Base-by-base conservation (phyloP, 305 asterid species). In the Fraxinus paxiana region DNA sequence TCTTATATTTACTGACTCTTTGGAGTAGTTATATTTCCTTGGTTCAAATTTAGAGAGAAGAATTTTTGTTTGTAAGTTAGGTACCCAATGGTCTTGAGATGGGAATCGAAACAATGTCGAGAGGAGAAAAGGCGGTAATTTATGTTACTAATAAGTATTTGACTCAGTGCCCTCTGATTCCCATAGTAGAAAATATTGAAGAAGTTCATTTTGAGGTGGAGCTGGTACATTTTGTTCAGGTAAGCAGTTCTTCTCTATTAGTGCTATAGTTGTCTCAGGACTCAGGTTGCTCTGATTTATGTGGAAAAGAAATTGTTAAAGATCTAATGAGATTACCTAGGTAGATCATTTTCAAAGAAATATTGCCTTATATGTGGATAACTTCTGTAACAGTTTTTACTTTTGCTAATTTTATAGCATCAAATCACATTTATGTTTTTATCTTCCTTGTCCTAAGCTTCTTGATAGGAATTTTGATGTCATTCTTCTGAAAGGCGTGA, bases 51-150 rank as follows among this genome's bases (percentile, higher is more conserved):
- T 67, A 46, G 54, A 69, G 83, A 75, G n/a, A 72, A 48, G 22
- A 78, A 80, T 30, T 85, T 0, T 37, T 46, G 30, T 87, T 74
- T 82, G 67, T 85, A 81, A 80, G 37, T 13, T 80, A 96, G 99
- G 90, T 94, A 77, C 97, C 99, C 59, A 87, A 91, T 84, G 99
- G 98, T 82, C 98, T 96, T 80, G 98, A 96, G 90, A 93, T 96
- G 94, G 99, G 97, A 84, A 92, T 92, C 28, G 93, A 94, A 80
- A 89, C 96, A 75, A 96, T 94, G 99, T 81, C 98, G 77, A 89
- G 92, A 73, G 94, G 97, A 86, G 98, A 96, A 84, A 96, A 92
- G 84, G 95, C 97, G 20, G 89, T 90, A 67, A 92, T 96, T 82
- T 96, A 90, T 82, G 97, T 94, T 79, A 79, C 83, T 6, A 86